Base-by-base conservation (phyloP, 805 yeast species). In the Wickerhamomyces bovis region DNA sequence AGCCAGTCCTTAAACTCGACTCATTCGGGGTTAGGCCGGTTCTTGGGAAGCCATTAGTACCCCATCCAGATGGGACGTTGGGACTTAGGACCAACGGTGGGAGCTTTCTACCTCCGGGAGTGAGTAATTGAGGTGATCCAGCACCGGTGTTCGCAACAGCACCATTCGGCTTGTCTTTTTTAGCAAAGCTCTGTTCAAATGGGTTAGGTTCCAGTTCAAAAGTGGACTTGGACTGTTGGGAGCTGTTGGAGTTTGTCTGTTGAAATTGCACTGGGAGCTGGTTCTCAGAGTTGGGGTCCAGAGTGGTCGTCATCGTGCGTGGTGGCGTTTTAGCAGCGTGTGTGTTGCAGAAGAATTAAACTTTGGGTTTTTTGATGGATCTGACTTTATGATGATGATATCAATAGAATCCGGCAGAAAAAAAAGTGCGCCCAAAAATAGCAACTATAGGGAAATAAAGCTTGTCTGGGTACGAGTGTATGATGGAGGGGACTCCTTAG, bases 131-230 rank as follows among this genome's bases (percentile, higher is more conserved):
- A 8, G 77, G 77, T 0, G 81, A 75, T 3, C 30, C 28, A 9
- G 30, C 33, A 19, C n/a, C 58, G 12, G 63, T 57, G 10, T 56
- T 52, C 9, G 66, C 62, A 19, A 62, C 53, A 19, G 63, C 53
- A 33, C 20, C 20, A 47, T 58, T 46, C 43, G 55, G 28, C 42
- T 46, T 41, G 21, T 73, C 75, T 50, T 79, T 81, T 3, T 80
- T 68, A n/a, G 94, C 97, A 69, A 92, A 92, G 43, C 96, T 86
- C 64, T 85, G 86, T 65, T 92, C 99, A 62, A 92, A 92, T 5
- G 97, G 97, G 59, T 92, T 92, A 10, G 94, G 96, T 64, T 94
- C 99, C 48, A 89, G 70, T 50, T 84, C 92, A 57, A 88, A 78
- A 38, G 87, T 52, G 4, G 61, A 53, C 39, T 58, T 55, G 12